phyloP scores from a whole-genome alignment of 2,329 filamentous ascomycete species.

The Juglanconis oblonga region DNA sequence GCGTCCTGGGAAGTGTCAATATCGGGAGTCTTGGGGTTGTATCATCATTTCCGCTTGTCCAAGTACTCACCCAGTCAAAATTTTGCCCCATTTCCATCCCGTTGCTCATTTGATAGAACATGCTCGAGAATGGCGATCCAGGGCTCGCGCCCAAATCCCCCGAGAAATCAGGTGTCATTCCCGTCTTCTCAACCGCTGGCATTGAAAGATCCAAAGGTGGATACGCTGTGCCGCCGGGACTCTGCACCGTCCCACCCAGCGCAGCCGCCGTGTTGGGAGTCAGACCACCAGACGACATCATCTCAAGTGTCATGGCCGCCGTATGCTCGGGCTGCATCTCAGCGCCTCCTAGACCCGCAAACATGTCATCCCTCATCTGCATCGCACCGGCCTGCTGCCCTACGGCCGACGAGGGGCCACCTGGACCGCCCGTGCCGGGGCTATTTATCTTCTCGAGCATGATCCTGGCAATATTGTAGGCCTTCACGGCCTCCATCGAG shows the following conservation, averaged over 20 bases:
- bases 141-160: conserved; percentile 32
- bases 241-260: conserved; percentile 30
- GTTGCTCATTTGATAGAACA: conserved; percentile 46
- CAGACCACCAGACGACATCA: conserved; percentile 37
- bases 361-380: conserved; percentile 24
- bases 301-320: conserved; percentile 39
- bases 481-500: conserved; percentile 90
- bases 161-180: conserved; percentile 35
- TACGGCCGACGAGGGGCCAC: conserved; percentile 10
- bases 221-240: conserved; percentile 40
- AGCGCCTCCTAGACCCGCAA: conserved; percentile 23
- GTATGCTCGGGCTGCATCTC: conserved; percentile 36
- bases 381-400: conserved; percentile 16
- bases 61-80: conserved; percentile 56
- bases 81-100: conserved; percentile 47
- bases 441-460: conserved; percentile 76
- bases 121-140: conserved; percentile 49
- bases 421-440: conserved; percentile 29
- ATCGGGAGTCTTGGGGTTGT: too few relatives aligned
- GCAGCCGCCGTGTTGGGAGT: conserved; percentile 28
- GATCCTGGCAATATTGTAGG: conserved; percentile 73
- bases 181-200: conserved; percentile 28
- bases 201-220: conserved; percentile 41
- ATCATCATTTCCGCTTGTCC: not conserved
- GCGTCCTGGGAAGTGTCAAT: conserved; percentile 41